Conservation (phyloP, 306 rosid species). For the Benincasa hispida region DNA sequence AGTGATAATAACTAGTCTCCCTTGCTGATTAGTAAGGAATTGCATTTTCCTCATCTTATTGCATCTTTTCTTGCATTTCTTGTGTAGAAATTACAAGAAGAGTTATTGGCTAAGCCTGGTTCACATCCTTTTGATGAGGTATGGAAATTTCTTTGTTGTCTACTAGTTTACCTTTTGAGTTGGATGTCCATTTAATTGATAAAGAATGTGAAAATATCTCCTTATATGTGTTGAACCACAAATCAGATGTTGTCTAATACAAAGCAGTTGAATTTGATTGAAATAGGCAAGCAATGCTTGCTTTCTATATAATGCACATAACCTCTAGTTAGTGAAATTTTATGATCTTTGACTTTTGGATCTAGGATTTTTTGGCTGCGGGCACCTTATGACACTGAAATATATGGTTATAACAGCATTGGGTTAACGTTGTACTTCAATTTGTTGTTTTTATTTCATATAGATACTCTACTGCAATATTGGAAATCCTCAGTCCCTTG, state of each 20-base stretch:
- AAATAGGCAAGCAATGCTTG: neutral
- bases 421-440: neutral
- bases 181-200: neutral
- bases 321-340: neutral
- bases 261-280: neutral
- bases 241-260: neutral
- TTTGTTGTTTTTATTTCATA: neutral
- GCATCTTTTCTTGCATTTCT: conserved; percentile 7
- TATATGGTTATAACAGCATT: neutral
- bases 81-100: conserved; percentile 64
- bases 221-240: neutral
- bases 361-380: neutral
- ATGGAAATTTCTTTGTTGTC: conserved; percentile 4
- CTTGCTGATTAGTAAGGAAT: neutral
- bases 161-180: neutral
- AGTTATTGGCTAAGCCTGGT: conserved; percentile 47
- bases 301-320: neutral
- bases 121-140: conserved; percentile 91
- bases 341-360: neutral
- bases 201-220: neutral
- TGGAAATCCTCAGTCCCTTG: conserved; percentile 94
- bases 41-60: neutral
- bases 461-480: conserved; percentile 91
- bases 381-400: neutral
- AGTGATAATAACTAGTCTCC: neutral